Base-by-base conservation (phyloP, 805 yeast species). In the Yamadazyma laniorum region DNA sequence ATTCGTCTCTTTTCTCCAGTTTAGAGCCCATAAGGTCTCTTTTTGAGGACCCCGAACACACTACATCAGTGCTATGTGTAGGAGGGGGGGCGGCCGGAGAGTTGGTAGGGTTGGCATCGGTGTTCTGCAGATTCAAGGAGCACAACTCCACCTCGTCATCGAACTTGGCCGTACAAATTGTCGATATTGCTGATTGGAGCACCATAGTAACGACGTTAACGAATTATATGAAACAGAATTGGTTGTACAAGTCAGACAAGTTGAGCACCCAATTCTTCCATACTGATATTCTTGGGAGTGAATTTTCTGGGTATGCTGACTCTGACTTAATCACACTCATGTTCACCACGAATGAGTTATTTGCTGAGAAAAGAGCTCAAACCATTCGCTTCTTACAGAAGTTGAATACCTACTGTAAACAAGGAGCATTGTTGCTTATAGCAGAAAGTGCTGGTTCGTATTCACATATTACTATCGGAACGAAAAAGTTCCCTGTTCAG, bases 81-180 rank as follows among this genome's bases (percentile, higher is more conserved):
- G 96, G 96, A 14, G 96, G 95, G 17, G 96, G 96, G 25, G 96
- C 96, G 0, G 86, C 91, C 4, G 85, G 88, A 2, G 96, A 88
- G 55, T 59, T 87, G 17, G 77, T 79, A 22, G 85, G 77, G 0
- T 52, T 86, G 29, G 77, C 78, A 1, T 71, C 89, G 13, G 63
- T 84, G 1, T 80, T 79, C 44, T 65, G 72, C 34, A 49, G 67
- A 32, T 49, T 59, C 21, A 69, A 69, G 40, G 69, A 59, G 37
- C 49, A 49, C 34, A 48, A 55, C 39, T 59, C 72, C 4, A 59
- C 46, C 25, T 59, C 53, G 19, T 52, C 41, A 6, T 64, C 72
- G 2, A 40, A 42, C 6, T 53, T 80, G 18, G 61, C 67, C 19
- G 56, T 88, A 12, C 67, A 74, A 27, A 64, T 85, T 6, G 71